Conservation (phyloP, 345 rosid species). For the Odontarrhena argentea region DNA sequence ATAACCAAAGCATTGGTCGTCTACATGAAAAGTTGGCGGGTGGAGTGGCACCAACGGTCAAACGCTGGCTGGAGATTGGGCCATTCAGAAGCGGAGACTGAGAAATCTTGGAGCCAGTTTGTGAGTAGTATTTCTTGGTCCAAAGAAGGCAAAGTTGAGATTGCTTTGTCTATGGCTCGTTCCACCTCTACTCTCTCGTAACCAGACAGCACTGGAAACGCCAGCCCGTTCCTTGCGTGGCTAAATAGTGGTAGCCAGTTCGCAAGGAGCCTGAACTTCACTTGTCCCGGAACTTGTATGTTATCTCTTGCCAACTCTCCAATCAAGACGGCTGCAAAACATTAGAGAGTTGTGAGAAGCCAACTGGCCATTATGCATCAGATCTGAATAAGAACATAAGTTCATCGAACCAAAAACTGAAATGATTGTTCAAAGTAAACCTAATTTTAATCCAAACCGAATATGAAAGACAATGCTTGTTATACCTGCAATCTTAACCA, state of each 20-base stretch:
- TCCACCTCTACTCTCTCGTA: constrained; percentile 65
- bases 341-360: constrained; percentile 12
- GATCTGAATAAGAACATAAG: background rate
- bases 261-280: constrained; percentile 63
- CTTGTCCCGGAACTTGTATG: constrained; percentile 45
- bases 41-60: constrained; percentile 74
- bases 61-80: constrained; percentile 64
- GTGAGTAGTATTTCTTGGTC: constrained; percentile 74
- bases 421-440: too few species aligned
- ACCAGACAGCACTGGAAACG: constrained; percentile 57
- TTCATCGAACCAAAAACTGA: background rate
- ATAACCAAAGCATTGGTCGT: background rate
- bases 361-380: background rate
- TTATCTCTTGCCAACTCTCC: constrained; percentile 51
- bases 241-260: constrained; percentile 68
- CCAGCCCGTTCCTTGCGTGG: constrained; percentile 60
- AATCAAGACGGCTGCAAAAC: constrained; percentile 52
- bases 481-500: constrained; percentile 65
- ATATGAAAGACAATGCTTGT: background rate
- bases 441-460: too few species aligned
- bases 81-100: constrained; percentile 67
- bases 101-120: constrained; percentile 71
- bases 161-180: constrained; percentile 60
- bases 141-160: constrained; percentile 52
- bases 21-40: constrained; percentile 52